These are phyloP conservation scores for Isoetes engelmannii DNA, from an alignment of 83 land plant genomes.

Conservation along the genomic window DNA sequence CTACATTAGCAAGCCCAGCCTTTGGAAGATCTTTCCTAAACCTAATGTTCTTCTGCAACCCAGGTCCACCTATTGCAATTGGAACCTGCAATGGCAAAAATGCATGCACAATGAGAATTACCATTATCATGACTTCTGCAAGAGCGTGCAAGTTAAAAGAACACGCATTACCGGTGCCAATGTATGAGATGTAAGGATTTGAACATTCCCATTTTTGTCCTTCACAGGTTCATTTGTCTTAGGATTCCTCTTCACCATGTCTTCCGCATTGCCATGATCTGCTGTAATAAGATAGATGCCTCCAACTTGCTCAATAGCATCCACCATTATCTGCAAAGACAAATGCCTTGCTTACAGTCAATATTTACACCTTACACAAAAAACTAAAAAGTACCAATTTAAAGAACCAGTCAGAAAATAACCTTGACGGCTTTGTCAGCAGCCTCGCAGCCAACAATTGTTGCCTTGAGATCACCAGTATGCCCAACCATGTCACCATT, in stretches of 20 bases:
- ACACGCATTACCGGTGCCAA: conserved; percentile 85
- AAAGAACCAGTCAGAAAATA: background rate
- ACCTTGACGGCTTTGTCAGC: conserved; percentile 98
- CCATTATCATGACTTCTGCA: too few relatives aligned
- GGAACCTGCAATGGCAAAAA: conserved; percentile 21
- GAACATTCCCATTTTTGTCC: conserved; percentile 71
- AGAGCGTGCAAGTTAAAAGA: too few relatives aligned
- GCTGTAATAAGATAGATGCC: conserved; percentile 95
- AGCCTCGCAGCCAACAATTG: conserved; percentile 80
- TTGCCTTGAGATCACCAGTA: conserved; percentile 90
- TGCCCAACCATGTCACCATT: conserved; percentile 99
- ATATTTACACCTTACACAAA: background rate
- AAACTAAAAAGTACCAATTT: conserved; percentile 1
- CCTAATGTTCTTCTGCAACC: conserved; percentile 15
- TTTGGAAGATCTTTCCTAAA: conserved; percentile 26
- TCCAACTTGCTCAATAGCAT: conserved; percentile 87
- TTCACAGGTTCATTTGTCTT: conserved; percentile 61
- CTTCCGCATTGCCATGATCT: conserved; percentile 98
- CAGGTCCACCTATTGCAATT: conserved; percentile 34
- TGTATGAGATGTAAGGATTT: conserved; percentile 92
- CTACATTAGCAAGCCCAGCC: conserved; percentile 36
- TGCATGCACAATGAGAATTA: background rate
- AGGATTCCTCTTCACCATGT: conserved; percentile 92
- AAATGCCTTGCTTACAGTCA: background rate
- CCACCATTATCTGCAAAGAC: conserved; percentile 66